Base-by-base conservation (phyloP, 1,284 basidiomycete species). In the Trichosporon ovoides region DNA sequence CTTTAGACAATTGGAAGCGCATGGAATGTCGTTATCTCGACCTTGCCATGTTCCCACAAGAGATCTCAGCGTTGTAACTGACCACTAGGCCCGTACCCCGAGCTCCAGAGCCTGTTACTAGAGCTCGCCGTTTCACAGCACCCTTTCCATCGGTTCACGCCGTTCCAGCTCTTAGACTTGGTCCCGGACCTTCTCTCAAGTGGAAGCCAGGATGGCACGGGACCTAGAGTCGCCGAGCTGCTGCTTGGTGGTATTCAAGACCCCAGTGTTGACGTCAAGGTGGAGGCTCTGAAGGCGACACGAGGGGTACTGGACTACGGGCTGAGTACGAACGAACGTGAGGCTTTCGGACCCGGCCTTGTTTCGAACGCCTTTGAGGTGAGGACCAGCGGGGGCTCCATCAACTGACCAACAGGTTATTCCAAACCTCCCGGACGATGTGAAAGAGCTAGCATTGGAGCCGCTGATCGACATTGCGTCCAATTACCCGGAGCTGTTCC, bases 381-480 rank as follows among this genome's bases (percentile, higher is more conserved):
- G 56, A 28, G 69, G 60, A 14, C 14, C n/a, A 6, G 2, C 2
- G 11, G 13, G 11, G 3, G 14, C 7, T 9, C 11, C 28, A 12
- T 12, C 2, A 33, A 36, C 49, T 53, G 12, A 56, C 52, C 11
- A 7, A 2, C 24, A 61, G 59, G 20, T 50, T 13, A 49, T 74
- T 5, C 57, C 64, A 0, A 22, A 43, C 13, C 55, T 76, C 9
- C 72, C 74, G 0, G 36, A 53, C 4, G 43, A 55, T n/a, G 58
- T 65, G 3, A 61, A 75, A 14, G 58, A 65, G 18, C 64, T 66
- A 6, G 73, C 68, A 68, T 79, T 91, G 35, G 78, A 81, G 31
- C 83, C 86, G 1, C 77, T 91, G 36, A 87, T 86, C 0, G 87
- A 89, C 0, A 81, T 92, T 16, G 84, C 87, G 11, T 79, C 83